Evolutionary conservation across 441 rosid species (phyloP), one percentile per base, ranked within the genome.

Genomic region (Croton setiger): DNA sequence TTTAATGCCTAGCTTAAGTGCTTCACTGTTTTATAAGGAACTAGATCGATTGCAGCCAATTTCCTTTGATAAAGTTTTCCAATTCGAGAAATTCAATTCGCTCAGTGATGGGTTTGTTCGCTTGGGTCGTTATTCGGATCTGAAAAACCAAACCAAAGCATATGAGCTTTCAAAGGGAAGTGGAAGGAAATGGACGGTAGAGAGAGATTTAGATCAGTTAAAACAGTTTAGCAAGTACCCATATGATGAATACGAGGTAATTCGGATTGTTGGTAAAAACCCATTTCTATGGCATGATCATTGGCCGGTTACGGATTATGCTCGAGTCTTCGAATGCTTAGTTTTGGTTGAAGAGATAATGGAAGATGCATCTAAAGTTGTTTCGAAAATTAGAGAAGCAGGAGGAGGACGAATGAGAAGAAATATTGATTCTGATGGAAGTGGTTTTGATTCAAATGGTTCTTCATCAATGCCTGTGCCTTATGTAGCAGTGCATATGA

Each of bases 211-310:
- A 74, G 87, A 95, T 52, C 99, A 92, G 35, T 20, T 95, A 79
- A 84, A 63, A 70, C 71, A 84, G 33, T 73, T 78, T 18, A 66
- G 78, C 1, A 48, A 74, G 61, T 79, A 81, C 44, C 69, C 85
- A 0, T 67, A 74, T 37, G 89, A 94, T 80, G 80, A 69, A 55
- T 73, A 81, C 60, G 96, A 95, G 79, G 87, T 86, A 48, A 81
- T 92, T 61, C 86, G 88, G 48, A 69, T 95, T 37, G 78, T 74
- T 3, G 95, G 96, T 36, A 95, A 95, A 75, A 95, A 89, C 68
- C 94, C 98, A 0, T 94, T 94, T 78, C 68, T 95, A 73, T 95
- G 99, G 99, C 98, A 92, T 35, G 99, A 95, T 77, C 99, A 95
- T 75, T 92, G 99, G 99, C 89, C 97, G 0, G 90, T 92, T 23